Base-by-base conservation (phyloP, 2,329 filamentous ascomycete species). In the Fusarium robinianum region DNA sequence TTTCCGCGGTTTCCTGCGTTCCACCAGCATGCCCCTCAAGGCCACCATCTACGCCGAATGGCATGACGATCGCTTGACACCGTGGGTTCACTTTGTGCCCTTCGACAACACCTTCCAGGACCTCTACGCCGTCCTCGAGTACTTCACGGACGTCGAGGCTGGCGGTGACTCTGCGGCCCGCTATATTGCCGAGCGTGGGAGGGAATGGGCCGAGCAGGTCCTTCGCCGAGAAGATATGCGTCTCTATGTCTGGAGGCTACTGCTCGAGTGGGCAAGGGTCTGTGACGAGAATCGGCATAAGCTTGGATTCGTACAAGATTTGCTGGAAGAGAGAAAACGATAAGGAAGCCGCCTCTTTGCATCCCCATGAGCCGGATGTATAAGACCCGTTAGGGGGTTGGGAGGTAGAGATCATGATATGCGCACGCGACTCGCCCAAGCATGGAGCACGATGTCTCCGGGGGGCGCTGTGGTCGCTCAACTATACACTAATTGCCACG, bases 31-130 rank as follows among this genome's bases (percentile, higher is more conserved):
- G 22, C 82, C 83, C 2, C 77, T 90, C 62, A 90, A 90, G 67
- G 78, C 81, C 9, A 88, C 85, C 4, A 75, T 89, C 29, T 90
- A 86, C 62, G 71, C 79, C 7, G 87, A 90, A 63, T 90, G 87
- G 87, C 85, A 89, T 62, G 85, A 89, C 62, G 76, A 79, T 29
- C 75, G 86, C 6, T 72, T 90, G 1, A 68, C 81, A 10, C 80
- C 84, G 0, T 90, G 86, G 86, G 71, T 78, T 51, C 87, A 90
- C 66, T 90, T 87, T 57, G 79, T 84, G 1, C 86, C 87, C 2
- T 75, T 90, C 58, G 83, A 88, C 63, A 85, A 85, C 58, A 78
- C 79, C 2, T 85, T 81, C 46, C 71, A 78, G 38, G 87, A 89
- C 32, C 63, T 88, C 8, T 88, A 86, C 54, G 76, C 77, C 8